Base-by-base conservation (phyloP, 2,329 filamentous ascomycete genomes). In the Curvularia sp. region DNA sequence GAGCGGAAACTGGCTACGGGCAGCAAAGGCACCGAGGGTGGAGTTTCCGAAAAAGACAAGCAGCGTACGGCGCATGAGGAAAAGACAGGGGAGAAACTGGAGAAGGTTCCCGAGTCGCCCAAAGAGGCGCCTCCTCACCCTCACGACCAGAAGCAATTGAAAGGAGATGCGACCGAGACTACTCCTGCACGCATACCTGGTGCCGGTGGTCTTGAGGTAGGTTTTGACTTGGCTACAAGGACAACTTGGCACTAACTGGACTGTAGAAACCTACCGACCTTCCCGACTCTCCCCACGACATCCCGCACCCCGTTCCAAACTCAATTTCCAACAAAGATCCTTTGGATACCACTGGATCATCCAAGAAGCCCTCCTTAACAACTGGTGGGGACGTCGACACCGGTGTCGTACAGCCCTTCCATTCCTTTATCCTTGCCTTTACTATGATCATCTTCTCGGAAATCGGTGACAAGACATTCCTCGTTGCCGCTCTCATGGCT, bases 371-470 rank as follows among this genome's bases (percentile, higher is more conserved):
- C 64, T 58, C 58, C 49, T 61, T 69, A n/a, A 75, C 53, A 62
- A 60, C 65, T 54, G 47, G 62, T 32, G 79, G 80, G 4, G 81
- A 84, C 6, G 84, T 84, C 9, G 72, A 72, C 9, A 80, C 82
- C 27, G 87, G 88, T 57, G 81, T 93, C 39, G 92, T 93, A 59
- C 89, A 88, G 62, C 91, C 92, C 18, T 81, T 88, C 70, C 94
- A 99, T 77, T 98, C 95, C 3, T 96, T 95, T 72, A 74, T 96
- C 12, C 87, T 98, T 30, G 96, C 95, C 15, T 87, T 97, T 59
- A 94, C 93, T 57, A 99, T 98, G 95, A 99, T 99, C 70, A 82
- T 98, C 62, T 90, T 98, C 69, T 97, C 94, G 46, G 95, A 99
- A 77, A 88, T 99, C 70, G 95, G 95, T 63, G 95, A 99, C 85